These are phyloP conservation scores for Xerocomellus dryophilus DNA, from an alignment of 768 basidiomycete species.

Conservation along the genomic window DNA sequence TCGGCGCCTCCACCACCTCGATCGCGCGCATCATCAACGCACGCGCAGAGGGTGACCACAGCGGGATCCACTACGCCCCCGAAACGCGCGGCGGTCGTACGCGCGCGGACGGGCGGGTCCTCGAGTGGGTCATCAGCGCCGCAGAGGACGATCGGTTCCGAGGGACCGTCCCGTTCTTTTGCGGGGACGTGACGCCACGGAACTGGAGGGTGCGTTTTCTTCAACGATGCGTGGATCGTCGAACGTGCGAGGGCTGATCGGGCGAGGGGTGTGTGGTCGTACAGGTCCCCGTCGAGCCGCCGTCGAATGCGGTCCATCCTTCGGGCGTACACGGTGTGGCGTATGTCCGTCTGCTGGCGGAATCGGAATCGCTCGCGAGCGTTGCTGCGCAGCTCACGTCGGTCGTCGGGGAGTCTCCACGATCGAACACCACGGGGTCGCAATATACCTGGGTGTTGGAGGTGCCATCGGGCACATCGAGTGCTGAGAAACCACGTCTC, in stretches of 20 bases:
- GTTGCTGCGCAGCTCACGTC: slow-evolving; percentile 43
- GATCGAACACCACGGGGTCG: slow-evolving; percentile 16
- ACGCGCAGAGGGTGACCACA: slow-evolving; percentile 41
- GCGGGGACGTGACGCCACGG: slow-evolving; percentile 67
- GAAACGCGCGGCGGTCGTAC: slow-evolving; percentile 55
- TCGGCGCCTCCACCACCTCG: slow-evolving; percentile 46
- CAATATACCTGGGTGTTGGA: slow-evolving; percentile 45
- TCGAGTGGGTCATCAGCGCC: slow-evolving; percentile 58
- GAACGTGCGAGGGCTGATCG: background rate
- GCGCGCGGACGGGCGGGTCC: slow-evolving; percentile 49
- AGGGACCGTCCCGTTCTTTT: slow-evolving; percentile 63
- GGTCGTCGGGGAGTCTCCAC: slow-evolving; percentile 45
- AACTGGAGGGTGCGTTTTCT: slow-evolving; percentile 46
- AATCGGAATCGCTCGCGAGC: slow-evolving; percentile 26
- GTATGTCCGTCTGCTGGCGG: slow-evolving; percentile 44
- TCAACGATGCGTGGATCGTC: background rate
- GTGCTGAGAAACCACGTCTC: slow-evolving; percentile 26
- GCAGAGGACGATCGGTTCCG: slow-evolving; percentile 28
- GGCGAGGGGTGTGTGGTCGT: too few relatives aligned
- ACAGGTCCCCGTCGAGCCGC: slow-evolving; percentile 50
- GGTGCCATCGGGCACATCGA: slow-evolving; percentile 22
- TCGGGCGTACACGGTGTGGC: slow-evolving; percentile 50
- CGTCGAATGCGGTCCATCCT: slow-evolving; percentile 48
- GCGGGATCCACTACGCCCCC: slow-evolving; percentile 39
- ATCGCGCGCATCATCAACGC: slow-evolving; percentile 56